Base-by-base conservation (phyloP, 371 early-diverging fungal species). In the Gilbertella persicaria region DNA sequence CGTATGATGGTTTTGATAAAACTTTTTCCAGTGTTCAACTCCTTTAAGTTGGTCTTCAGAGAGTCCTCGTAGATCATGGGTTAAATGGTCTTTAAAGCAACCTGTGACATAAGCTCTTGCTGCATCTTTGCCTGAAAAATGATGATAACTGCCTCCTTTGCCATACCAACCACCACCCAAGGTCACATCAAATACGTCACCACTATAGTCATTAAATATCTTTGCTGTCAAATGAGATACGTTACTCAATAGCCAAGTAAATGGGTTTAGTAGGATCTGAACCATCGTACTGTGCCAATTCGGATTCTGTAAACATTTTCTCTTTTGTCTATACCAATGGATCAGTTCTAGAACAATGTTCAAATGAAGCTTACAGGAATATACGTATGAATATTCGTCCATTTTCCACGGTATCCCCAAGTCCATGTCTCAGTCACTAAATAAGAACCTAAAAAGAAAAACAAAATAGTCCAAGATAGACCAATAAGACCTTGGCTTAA, bases 71-170 rank as follows among this genome's bases (percentile, higher is more conserved):
- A 91, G 66, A 69, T 98, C 98, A 56, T 95, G 94, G 2, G 97
- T 96, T 28, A 96, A 73, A 61, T 97, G 94, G 16, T 90, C 89
- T 53, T 93, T 54, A 61, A 93, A 92, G 67, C 98, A 98, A 26
- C 96, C 96, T 1, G 98, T 97, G 16, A 91, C 90, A 67, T 90
- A 98, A 2, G 97, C 96, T 37, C 97, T 77, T 4, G 94, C 87
- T 4, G 95, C 94, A 66, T 96, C 98, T 54, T 83, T 80, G 2
- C 97, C 98, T 12, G 96, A 89, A 78, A 98, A 98, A 54, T 93
- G 84, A 35, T 82, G 60, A 68, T 98, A 98, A 16, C 92, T 84
- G 24, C 84, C 85, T 8, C 93, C 93, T 62, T 82, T 82, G 7
- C 88, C 86, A 58, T 97, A 97, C 82, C 88, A 91, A 0, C 75